Conservation (phyloP, 805 yeast genomes). For the Candida boidinii region DNA sequence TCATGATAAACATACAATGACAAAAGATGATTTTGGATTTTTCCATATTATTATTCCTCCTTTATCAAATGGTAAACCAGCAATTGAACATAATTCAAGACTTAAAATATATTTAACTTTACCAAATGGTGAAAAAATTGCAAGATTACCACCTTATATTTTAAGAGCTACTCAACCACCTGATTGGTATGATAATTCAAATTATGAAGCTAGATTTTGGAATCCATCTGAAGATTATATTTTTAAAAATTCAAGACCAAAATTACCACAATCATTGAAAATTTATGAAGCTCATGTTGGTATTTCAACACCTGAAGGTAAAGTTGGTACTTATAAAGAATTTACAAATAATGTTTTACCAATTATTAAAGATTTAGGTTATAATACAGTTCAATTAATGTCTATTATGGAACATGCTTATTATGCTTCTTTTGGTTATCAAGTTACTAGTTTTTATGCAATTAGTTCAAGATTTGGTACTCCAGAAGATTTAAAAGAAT, state of each 20-base stretch:
- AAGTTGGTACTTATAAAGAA: conserved; percentile 76
- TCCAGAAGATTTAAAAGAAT: conserved; percentile 88
- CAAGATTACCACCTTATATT: conserved; percentile 87
- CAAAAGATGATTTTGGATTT: conserved; percentile 59
- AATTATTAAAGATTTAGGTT: conserved; percentile 76
- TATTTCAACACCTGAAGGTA: conserved; percentile 85
- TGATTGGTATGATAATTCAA: conserved; percentile 33
- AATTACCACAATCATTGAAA: conserved; percentile 44
- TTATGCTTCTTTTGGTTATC: conserved; percentile 97
- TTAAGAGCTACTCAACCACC: conserved; percentile 72
- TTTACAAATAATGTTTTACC: conserved; percentile 78
- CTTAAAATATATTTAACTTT: conserved; percentile 62
- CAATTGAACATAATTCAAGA: conserved; percentile 75
- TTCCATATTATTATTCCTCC: conserved; percentile 60
- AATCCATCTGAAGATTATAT: conserved; percentile 53
- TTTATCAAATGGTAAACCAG: conserved; percentile 35
- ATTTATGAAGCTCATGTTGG: conserved; percentile 96
- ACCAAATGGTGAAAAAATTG: conserved; percentile 62
- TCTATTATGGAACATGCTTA: conserved; percentile 99
- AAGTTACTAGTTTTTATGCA: conserved; percentile 88
- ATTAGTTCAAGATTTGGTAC: conserved; percentile 86
- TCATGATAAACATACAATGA: conserved; percentile 43
- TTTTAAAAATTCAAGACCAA: conserved; percentile 62
- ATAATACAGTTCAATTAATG: conserved; percentile 92
- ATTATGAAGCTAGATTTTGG: conserved; percentile 91